These are phyloP conservation scores for Pterulicium gracile DNA, from an alignment of 1,284 basidiomycete species.

Conservation along the genomic window DNA sequence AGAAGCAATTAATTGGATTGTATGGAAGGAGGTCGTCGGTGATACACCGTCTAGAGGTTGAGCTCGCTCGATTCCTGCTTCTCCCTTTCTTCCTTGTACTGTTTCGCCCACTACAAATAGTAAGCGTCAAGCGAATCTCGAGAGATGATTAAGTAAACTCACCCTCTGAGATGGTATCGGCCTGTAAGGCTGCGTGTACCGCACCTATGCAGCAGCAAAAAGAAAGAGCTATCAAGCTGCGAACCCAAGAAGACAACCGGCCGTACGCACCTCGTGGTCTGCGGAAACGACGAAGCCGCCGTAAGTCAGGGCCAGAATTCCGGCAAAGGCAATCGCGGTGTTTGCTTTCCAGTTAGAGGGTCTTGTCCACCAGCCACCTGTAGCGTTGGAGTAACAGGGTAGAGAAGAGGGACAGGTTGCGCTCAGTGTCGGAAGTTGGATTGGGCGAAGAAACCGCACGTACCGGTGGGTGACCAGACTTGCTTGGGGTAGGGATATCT, in stretches of 20 bases:
- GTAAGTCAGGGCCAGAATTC: conserved; percentile 47
- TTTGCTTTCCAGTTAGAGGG: conserved; percentile 64
- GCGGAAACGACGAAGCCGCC: conserved; percentile 52
- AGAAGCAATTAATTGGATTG: too few relatives aligned
- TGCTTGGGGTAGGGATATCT: conserved; percentile 63
- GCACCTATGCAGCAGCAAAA: conserved; percentile 13
- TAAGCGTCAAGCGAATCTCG: not conserved
- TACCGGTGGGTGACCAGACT: conserved; percentile 63
- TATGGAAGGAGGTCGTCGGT: not conserved
- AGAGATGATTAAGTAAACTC: conserved; percentile 13
- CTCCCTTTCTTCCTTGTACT: conserved; percentile 24
- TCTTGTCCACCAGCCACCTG: conserved; percentile 71
- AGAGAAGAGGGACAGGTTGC: conserved; percentile 1
- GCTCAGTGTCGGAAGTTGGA: not conserved
- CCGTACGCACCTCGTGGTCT: conserved; percentile 45
- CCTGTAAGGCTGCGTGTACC: conserved; percentile 32
- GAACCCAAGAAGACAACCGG: not conserved
- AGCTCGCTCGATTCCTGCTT: not conserved
- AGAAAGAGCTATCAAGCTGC: conserved; percentile 7
- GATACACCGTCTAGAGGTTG: not conserved
- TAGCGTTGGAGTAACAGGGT: conserved; percentile 6
- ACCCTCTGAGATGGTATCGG: conserved; percentile 60
- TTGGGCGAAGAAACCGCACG: conserved; percentile 10
- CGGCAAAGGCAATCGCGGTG: conserved; percentile 47
- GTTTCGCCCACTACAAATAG: conserved; percentile 35